A percentile compares a stretch with the other conserved stretches of the same genome.
phyloP scores from a whole-genome alignment of 768 basidiomycete genomes.

The Neoboletus magnificus region DNA sequence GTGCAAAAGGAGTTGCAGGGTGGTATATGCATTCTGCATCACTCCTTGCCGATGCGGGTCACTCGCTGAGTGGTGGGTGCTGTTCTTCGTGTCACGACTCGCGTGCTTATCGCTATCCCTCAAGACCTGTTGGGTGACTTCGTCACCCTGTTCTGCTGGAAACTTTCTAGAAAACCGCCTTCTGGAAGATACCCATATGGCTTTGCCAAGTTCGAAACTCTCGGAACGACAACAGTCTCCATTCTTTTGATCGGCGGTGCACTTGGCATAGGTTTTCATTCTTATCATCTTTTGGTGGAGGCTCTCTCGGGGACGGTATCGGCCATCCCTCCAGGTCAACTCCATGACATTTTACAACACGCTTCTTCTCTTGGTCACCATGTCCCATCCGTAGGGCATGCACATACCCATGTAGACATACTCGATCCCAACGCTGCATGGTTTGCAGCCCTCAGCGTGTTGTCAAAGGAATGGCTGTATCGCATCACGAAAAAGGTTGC shows the following conservation, averaged over 20 bases:
- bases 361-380: constrained; percentile 53
- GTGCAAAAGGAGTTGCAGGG: constrained; percentile 83
- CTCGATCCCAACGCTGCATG: constrained; percentile 95
- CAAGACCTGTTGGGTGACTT: constrained; percentile 85
- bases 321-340: constrained; percentile 59
- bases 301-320: constrained; percentile 64
- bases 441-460: constrained; percentile 82
- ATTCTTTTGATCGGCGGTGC: constrained; percentile 83
- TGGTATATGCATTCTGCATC: constrained; percentile 89
- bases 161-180: constrained; percentile 77
- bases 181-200: constrained; percentile 81
- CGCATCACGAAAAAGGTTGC: constrained; percentile 86
- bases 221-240: constrained; percentile 89
- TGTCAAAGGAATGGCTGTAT: constrained; percentile 92
- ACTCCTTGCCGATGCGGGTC: constrained; percentile 90
- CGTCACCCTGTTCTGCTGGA: constrained; percentile 88
- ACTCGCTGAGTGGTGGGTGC: constrained; percentile 79
- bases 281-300: constrained; percentile 77
- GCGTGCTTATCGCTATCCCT: constrained; percentile 6
- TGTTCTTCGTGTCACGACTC: neutral
- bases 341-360: constrained; percentile 61
- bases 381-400: constrained; percentile 52
- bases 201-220: constrained; percentile 91
- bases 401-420: constrained; percentile 49
- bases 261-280: constrained; percentile 85